Evolutionary conservation across 768 basidiomycete genomes (phyloP).

Genomic region (Gelatoporia subvermispora): DNA sequence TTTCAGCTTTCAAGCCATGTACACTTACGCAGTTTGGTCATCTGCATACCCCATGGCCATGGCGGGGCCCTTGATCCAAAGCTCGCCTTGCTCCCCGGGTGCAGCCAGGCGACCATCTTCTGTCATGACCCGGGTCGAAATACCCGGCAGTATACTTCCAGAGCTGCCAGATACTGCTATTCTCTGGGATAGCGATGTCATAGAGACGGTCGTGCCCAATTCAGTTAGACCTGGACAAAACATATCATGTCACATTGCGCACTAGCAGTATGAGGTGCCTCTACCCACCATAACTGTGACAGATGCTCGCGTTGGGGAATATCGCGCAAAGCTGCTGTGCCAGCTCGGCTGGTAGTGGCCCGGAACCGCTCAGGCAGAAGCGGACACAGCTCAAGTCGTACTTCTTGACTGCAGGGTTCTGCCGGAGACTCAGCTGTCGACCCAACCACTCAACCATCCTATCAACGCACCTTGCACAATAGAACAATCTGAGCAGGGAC

Average conservation of each 20-base stretch:
- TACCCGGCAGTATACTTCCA: conserved; percentile 45
- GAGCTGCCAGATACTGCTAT: conserved; percentile 48
- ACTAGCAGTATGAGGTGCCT: neutral
- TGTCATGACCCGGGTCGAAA: conserved; percentile 48
- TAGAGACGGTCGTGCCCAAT: conserved; percentile 45
- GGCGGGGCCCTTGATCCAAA: conserved; percentile 39
- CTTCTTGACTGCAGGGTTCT: conserved; percentile 19
- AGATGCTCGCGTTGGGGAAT: conserved; percentile 48
- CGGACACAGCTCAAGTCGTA: conserved; percentile 25
- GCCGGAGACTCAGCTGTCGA: neutral
- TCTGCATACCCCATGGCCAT: conserved; percentile 45
- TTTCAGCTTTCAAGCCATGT: neutral
- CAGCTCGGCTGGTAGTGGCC: conserved; percentile 24
- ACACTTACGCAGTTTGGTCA: conserved; percentile 53
- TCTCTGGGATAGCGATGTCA: conserved; percentile 42
- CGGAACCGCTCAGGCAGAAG: conserved; percentile 24
- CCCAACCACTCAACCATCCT: neutral
- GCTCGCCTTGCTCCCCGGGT: conserved; percentile 55
- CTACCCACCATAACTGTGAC: conserved; percentile 48
- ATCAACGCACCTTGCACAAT: conserved; percentile 22
- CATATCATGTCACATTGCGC: neutral
- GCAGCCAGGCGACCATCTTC: conserved; percentile 48
- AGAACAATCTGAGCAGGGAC: conserved; percentile 27
- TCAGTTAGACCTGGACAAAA: conserved; percentile 57
- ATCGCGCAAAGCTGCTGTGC: conserved; percentile 39